Conservation (phyloP, 768 basidiomycete genomes). For the Pisolithus albus region DNA sequence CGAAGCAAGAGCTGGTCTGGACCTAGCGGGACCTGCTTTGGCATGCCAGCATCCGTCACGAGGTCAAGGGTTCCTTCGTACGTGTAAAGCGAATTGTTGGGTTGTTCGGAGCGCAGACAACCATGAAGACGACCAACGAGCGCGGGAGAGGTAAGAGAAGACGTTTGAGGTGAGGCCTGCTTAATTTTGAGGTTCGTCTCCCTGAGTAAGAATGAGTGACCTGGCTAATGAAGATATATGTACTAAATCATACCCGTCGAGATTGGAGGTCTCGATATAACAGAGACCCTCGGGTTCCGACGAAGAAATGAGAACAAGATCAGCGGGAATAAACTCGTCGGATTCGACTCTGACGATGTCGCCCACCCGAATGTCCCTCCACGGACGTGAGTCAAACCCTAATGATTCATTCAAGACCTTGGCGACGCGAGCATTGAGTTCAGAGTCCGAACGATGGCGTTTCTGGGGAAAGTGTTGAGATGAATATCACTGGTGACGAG, state of each 20-base stretch:
- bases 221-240: neutral
- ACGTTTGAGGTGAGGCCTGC: constrained; percentile 81
- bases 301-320: constrained; percentile 78
- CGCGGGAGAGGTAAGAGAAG: constrained; percentile 68
- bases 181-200: constrained; percentile 99
- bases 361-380: constrained; percentile 87
- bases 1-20: constrained; percentile 92
- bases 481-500: neutral
- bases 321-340: constrained; percentile 94
- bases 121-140: constrained; percentile 71
- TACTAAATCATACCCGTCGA: constrained; percentile 70
- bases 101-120: constrained; percentile 88
- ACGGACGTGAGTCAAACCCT: constrained; percentile 68
- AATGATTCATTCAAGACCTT: constrained; percentile 64
- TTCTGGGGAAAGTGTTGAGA: constrained; percentile 45
- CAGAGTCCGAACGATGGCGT: constrained; percentile 92
- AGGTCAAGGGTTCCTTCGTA: constrained; percentile 81
- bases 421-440: constrained; percentile 77
- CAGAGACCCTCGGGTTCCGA: constrained; percentile 97
- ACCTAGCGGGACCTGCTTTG: constrained; percentile 83
- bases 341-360: constrained; percentile 88
- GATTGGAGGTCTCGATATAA: constrained; percentile 95
- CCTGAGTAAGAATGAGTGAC: constrained; percentile 30
- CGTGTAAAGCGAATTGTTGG: constrained; percentile 96
- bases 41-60: constrained; percentile 44